Conservation (phyloP, 2,329 filamentous ascomycete genomes). For the Emmonsia crescens region DNA sequence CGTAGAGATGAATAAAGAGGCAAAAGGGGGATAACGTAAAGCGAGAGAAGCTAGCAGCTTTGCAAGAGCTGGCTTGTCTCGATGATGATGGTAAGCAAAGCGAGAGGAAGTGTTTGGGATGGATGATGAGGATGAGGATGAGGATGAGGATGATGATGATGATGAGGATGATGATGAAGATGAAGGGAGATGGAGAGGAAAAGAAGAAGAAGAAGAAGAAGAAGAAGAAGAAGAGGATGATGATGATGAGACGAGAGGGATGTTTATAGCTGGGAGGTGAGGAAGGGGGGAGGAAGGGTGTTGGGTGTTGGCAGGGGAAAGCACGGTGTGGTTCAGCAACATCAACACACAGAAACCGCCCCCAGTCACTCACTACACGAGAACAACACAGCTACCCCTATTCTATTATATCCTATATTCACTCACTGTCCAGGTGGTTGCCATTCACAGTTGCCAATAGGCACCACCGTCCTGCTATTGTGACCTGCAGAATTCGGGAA, state of each 20-base stretch:
- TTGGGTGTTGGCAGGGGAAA: slow-evolving; percentile 1
- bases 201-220: slow-evolving; percentile 13
- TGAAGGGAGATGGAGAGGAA: background rate
- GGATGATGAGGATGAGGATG: slow-evolving; percentile 14
- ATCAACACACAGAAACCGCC: slow-evolving; percentile 1
- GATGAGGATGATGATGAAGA: slow-evolving; percentile 13
- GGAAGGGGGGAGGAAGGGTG: background rate
- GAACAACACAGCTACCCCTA: background rate
- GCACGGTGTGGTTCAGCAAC: background rate
- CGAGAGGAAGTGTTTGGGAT: slow-evolving; percentile 14
- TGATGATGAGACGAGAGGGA: slow-evolving; percentile 12
- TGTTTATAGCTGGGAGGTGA: background rate
- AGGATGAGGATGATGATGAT: slow-evolving; percentile 13
- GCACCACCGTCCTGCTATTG: background rate
- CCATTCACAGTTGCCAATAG: background rate
- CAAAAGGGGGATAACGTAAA: slow-evolving; percentile 49
- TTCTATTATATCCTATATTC: background rate
- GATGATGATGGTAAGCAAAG: slow-evolving; percentile 16
- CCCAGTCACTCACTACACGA: background rate
- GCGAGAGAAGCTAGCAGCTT: slow-evolving; percentile 25
- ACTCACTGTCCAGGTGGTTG: background rate
- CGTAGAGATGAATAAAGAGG: slow-evolving; percentile 37
- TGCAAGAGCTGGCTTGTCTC: background rate
- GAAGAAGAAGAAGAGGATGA: slow-evolving; percentile 13
- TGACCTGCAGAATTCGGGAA: background rate